A percentile compares a stretch with the other conserved stretches of the same genome.
Conservation (phyloP, 208 protist species). For the Leishmania tropica region DNA sequence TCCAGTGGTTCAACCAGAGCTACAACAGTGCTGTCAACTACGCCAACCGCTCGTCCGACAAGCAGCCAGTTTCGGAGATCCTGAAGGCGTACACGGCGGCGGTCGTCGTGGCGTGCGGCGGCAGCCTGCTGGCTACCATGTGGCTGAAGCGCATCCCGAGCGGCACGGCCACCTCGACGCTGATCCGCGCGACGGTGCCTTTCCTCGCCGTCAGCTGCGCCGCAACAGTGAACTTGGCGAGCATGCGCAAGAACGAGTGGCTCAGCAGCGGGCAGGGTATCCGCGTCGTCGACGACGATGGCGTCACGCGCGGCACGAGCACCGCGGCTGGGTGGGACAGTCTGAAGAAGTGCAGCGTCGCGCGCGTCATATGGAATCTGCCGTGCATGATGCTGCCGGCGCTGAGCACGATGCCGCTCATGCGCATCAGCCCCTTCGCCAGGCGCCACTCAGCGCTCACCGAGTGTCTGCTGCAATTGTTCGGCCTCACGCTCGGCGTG, state of each 20-base stretch:
- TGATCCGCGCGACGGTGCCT: constrained; percentile 85
- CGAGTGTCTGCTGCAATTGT: constrained; percentile 69
- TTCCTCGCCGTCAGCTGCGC: constrained; percentile 81
- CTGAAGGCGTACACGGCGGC: constrained; percentile 80
- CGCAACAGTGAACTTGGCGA: constrained; percentile 85
- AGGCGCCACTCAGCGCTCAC: constrained; percentile 36
- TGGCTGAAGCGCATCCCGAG: constrained; percentile 60
- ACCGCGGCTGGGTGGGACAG: constrained; percentile 76
- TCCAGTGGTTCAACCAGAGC: constrained; percentile 95
- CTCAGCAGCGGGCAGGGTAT: constrained; percentile 77
- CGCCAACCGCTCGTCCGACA: constrained; percentile 93
- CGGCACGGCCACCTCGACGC: constrained; percentile 52
- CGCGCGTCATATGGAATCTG: constrained; percentile 82
- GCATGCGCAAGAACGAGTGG: constrained; percentile 92
- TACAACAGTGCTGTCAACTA: constrained; percentile 95
- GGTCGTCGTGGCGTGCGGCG: constrained; percentile 68
- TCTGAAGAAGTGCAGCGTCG: constrained; percentile 76
- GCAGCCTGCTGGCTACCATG: constrained; percentile 64
- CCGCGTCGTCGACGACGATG: constrained; percentile 87
- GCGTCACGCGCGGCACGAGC: constrained; percentile 69
- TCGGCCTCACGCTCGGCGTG: constrained; percentile 69
- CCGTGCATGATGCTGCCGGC: constrained; percentile 90
- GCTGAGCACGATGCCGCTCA: constrained; percentile 76
- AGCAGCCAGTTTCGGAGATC: constrained; percentile 80
- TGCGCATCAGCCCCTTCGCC: constrained; percentile 32